A percentile compares a stretch with the other conserved stretches of the same genome.
phyloP scores from a whole-genome alignment of 805 yeast species.

The Wickerhamiella spandovensis region DNA sequence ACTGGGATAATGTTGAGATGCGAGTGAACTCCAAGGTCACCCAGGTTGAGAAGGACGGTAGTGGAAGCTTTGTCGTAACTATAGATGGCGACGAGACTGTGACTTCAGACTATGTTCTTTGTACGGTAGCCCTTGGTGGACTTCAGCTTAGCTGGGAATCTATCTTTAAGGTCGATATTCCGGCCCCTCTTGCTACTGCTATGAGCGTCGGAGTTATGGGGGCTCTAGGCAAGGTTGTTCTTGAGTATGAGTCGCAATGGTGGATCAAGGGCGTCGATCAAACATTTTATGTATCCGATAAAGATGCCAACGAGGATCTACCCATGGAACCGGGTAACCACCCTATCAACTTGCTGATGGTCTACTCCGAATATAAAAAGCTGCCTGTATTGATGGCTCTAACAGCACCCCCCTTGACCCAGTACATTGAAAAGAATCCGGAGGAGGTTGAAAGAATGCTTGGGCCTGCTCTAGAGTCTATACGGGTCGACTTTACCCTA shows the following conservation, averaged over 20 bases:
- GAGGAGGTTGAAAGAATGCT: slow-evolving; percentile 43
- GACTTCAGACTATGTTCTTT: slow-evolving; percentile 42
- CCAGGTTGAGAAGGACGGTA: slow-evolving; percentile 20
- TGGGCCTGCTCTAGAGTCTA: slow-evolving; percentile 34
- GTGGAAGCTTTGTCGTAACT: slow-evolving; percentile 15
- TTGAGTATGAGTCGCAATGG: slow-evolving; percentile 50
- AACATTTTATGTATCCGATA: slow-evolving; percentile 33
- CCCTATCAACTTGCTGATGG: slow-evolving; percentile 52
- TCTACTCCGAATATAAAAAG: slow-evolving; percentile 30
- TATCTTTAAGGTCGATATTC: slow-evolving; percentile 21
- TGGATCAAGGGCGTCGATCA: slow-evolving; percentile 46
- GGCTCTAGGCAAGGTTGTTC: slow-evolving; percentile 55
- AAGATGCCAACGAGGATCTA: slow-evolving; percentile 7
- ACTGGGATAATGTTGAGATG: slow-evolving; percentile 22
- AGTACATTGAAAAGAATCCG: slow-evolving; percentile 38
- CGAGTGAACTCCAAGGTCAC: slow-evolving; percentile 31
- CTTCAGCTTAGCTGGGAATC: slow-evolving; percentile 25
- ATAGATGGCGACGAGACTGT: background rate
- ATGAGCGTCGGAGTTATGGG: slow-evolving; percentile 45
- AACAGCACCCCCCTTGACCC: slow-evolving; percentile 62
- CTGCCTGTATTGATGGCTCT: slow-evolving; percentile 48
- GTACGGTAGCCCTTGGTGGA: slow-evolving; percentile 68
- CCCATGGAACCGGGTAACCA: slow-evolving; percentile 34
- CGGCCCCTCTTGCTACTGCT: slow-evolving; percentile 27
- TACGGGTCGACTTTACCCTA: slow-evolving; percentile 15